Base-by-base conservation (phyloP, 2,329 filamentous ascomycete genomes). In the Monosporascus ibericus region DNA sequence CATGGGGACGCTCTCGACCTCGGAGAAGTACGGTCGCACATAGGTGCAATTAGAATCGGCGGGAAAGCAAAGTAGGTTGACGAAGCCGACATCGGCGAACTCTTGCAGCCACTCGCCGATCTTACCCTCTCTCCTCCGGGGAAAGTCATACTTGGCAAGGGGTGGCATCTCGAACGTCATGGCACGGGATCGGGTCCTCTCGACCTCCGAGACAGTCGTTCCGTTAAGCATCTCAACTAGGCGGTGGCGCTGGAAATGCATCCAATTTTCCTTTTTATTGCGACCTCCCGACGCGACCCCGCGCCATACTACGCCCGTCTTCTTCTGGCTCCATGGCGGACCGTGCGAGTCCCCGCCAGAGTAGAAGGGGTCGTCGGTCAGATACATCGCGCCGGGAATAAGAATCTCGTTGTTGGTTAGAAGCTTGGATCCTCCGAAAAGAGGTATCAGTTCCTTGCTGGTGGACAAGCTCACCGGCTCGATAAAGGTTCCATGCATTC, bases 201-300 rank as follows among this genome's bases (percentile, higher is more conserved):
- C 78, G 34, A 78, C 72, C 8, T 67, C 62, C 27, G 66, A 65
- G 22, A 85, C 79, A 18, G 73, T 76, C 1, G 82, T 85, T 8
- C 77, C 78, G 60, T 90, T 88, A 47, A 86, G 71, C 82, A 88
- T 86, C 53, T 83, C 75, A 25, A 88, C 72, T 53, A 89, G 81
- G 4, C 86, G 82, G 60, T 87, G 85, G n/a, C 86, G 82, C 55
- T 89, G 86, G 60, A 88, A 87, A 37, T 81, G 79, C 36, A 75
- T 75, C 85, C 86, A 90, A 55, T 79, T 86, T 44, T 81, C 65
- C n/a, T 62, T 60, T 52, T 69, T 70, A 46, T 75, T 68, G 27
- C 74, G 72, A 2, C 83, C 84, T 3, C 84, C 85, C 7, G 83
- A 85, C 3, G 80, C 82, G 2, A 81, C 79, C 46, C 85, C 85